phyloP scores from a whole-genome alignment of 1,284 basidiomycete species.

The Pseudomicrostroma phylloplanum region DNA sequence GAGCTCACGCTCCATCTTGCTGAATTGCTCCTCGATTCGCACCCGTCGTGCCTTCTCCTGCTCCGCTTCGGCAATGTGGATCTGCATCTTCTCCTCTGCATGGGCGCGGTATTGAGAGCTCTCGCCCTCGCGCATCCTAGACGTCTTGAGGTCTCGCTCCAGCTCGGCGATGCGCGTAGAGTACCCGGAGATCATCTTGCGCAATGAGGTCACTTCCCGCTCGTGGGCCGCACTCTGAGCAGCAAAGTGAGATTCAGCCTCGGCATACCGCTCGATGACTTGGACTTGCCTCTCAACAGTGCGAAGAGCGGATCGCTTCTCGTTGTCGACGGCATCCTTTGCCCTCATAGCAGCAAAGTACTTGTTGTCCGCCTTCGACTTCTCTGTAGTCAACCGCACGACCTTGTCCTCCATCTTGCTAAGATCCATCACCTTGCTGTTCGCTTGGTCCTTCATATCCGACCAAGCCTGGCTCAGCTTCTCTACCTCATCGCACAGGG shows the following conservation, averaged over 20 bases:
- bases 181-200: slow-evolving; percentile 33
- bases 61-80: slow-evolving; percentile 5
- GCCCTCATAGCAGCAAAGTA: slow-evolving; percentile 84
- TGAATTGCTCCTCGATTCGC: slow-evolving; percentile 54
- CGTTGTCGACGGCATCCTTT: slow-evolving; percentile 73
- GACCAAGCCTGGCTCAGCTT: slow-evolving; percentile 82
- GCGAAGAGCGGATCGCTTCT: slow-evolving; percentile 64
- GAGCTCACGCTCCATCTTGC: slow-evolving; percentile 54
- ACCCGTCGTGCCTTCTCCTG: slow-evolving; percentile 11
- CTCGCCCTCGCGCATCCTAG: slow-evolving; percentile 25
- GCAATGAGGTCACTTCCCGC: slow-evolving; percentile 53
- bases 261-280: slow-evolving; percentile 65
- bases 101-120: slow-evolving; percentile 17
- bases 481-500: slow-evolving; percentile 73
- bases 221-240: slow-evolving; percentile 61
- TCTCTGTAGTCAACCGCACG: slow-evolving; percentile 55
- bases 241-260: slow-evolving; percentile 61
- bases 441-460: slow-evolving; percentile 71
- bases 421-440: slow-evolving; percentile 77
- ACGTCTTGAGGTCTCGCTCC: slow-evolving; percentile 44
- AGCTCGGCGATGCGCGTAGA: slow-evolving; percentile 41
- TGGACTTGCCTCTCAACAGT: slow-evolving; percentile 72
- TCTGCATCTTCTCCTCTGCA: slow-evolving; percentile 16
- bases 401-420: slow-evolving; percentile 70
- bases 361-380: slow-evolving; percentile 91